Conservation (phyloP, 176 grass and related monocot species). For the Eleusine coracana region DNA sequence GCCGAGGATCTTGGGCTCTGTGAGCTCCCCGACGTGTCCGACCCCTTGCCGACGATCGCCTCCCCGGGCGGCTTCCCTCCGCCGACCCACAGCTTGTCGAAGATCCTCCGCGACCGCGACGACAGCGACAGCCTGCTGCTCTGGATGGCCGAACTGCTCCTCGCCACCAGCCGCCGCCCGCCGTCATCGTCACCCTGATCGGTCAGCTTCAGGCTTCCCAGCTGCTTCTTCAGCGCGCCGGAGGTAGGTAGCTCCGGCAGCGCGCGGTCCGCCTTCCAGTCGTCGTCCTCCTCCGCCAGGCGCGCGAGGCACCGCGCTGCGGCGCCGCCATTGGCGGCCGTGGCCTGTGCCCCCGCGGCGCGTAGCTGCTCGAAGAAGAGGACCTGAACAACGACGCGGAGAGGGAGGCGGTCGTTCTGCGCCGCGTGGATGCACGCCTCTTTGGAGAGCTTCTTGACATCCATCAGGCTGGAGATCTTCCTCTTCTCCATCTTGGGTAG, state of each 20-base stretch:
- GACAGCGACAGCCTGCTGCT: conserved; percentile 55
- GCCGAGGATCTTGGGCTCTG: conserved; percentile 61
- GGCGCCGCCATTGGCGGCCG: neutral
- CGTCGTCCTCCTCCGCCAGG: conserved; percentile 4
- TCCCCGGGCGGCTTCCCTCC: conserved; percentile 47
- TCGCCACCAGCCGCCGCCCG: conserved; percentile 46
- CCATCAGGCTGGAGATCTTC: conserved; percentile 61
- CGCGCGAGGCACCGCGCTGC: conserved; percentile 28
- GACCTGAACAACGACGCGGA: conserved; percentile 71
- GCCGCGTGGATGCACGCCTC: conserved; percentile 73
- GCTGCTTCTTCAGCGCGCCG: conserved; percentile 45
- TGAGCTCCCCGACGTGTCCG: conserved; percentile 73
- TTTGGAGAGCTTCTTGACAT: conserved; percentile 78
- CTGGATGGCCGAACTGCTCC: conserved; percentile 46
- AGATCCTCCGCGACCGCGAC: conserved; percentile 71
- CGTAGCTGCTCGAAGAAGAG: conserved; percentile 83
- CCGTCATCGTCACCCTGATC: conserved; percentile 13
- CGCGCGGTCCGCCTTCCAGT: conserved; percentile 38
- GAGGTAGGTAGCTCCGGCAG: conserved; percentile 29
- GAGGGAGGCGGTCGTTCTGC: conserved; percentile 73
- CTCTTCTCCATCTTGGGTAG: conserved; percentile 66
- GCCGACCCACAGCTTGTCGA: conserved; percentile 68
- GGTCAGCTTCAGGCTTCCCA: conserved; percentile 54
- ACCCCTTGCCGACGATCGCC: conserved; percentile 46
- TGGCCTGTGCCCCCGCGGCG: conserved; percentile 9